phyloP scores from a whole-genome alignment of 768 basidiomycete genomes.

The Amanita jacksonii region DNA sequence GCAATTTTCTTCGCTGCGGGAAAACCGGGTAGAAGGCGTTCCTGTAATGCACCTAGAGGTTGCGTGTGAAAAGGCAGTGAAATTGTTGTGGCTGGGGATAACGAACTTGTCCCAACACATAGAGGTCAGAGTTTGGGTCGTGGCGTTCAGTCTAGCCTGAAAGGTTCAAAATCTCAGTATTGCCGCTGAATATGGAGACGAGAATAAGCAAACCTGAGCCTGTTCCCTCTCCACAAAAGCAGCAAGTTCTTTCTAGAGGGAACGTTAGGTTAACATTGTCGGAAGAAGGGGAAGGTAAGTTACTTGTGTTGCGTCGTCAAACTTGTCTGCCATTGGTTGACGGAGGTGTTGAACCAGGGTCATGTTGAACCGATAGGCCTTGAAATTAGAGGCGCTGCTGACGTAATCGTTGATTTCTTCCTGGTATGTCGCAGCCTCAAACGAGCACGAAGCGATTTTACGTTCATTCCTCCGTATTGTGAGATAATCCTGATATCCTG shows the following conservation, averaged over 20 bases:
- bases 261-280: background rate
- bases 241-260: conserved; percentile 67
- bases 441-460: background rate
- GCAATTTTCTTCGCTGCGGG: conserved; percentile 71
- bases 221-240: conserved; percentile 78
- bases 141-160: conserved; percentile 46
- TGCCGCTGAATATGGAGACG: background rate
- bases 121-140: conserved; percentile 70
- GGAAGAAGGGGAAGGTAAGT: conserved; percentile 10
- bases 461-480: background rate
- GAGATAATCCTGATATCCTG: background rate
- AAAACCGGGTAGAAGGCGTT: conserved; percentile 69
- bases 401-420: conserved; percentile 3
- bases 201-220: conserved; percentile 57
- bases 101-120: conserved; percentile 91
- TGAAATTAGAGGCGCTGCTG: background rate
- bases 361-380: no score
- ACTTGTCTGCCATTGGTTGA: conserved; percentile 42
- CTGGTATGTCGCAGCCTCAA: background rate
- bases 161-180: conserved; percentile 9
- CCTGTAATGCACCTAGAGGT: conserved; percentile 78
- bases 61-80: no score
- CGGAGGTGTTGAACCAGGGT: background rate
- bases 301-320: conserved; percentile 76
- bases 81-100: no score